Percentiles rank a stretch among this genome's conserved stretches.
Conservation (phyloP, 2,329 filamentous ascomycete genomes). For the Colletotrichum sp. region DNA sequence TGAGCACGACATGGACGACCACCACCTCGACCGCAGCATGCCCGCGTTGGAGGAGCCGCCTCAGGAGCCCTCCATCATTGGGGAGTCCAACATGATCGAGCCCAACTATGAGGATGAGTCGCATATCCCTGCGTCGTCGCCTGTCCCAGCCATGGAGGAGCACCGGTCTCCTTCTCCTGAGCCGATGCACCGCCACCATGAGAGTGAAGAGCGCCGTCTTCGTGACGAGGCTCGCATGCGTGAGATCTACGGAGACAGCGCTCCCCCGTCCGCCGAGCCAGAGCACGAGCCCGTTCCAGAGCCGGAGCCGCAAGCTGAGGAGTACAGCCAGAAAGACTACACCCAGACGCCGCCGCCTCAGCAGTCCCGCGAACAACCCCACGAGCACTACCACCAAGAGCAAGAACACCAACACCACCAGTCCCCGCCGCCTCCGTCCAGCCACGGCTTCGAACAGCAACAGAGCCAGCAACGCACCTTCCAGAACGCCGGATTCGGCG, state of each 20-base stretch:
- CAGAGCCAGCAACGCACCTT: slow-evolving; percentile 22
- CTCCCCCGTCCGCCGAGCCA: background rate
- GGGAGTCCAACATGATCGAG: slow-evolving; percentile 15
- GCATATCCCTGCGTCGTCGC: background rate
- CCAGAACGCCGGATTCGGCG: slow-evolving; percentile 54
- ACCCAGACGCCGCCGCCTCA: background rate
- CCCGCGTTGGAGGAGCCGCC: slow-evolving; percentile 2
- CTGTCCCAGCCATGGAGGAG: background rate
- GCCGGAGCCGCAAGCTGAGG: slow-evolving; percentile 8
- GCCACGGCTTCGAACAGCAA: slow-evolving; percentile 34
- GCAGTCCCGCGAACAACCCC: background rate
- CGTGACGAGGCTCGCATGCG: slow-evolving; percentile 57
- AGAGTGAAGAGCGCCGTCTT: slow-evolving; percentile 38
- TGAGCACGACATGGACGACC: background rate
- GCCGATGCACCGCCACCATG: slow-evolving; percentile 22
- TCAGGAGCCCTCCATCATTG: background rate
- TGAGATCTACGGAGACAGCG: slow-evolving; percentile 57
- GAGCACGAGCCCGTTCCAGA: slow-evolving; percentile 16
- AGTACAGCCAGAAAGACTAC: background rate
- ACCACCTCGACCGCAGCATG: background rate
- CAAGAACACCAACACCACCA: slow-evolving; percentile 22
- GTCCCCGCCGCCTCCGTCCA: slow-evolving; percentile 28
- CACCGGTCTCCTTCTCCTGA: background rate
- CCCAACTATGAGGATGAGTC: slow-evolving; percentile 5
- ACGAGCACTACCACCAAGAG: slow-evolving; percentile 19